These are phyloP conservation scores for Colletotrichum ledebouriae DNA, from an alignment of 2,329 filamentous ascomycete genomes.

Conservation along the genomic window DNA sequence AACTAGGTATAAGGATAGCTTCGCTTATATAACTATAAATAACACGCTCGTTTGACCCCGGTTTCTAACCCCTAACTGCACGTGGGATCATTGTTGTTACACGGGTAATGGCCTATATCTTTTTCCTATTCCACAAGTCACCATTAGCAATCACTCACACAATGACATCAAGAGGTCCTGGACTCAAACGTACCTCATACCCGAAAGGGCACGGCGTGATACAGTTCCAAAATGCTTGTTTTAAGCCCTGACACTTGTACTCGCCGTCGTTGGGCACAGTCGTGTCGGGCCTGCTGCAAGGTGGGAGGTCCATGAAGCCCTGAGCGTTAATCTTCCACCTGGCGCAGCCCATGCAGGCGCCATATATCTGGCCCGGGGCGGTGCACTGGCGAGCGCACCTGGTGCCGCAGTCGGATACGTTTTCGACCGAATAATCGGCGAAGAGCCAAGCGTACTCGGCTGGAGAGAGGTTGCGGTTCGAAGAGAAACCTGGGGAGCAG, in stretches of 20 bases:
- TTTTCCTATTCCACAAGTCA: not conserved
- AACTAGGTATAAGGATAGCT: no score
- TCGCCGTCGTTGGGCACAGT: not conserved
- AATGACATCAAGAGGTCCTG: not conserved
- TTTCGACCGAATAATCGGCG: conserved; percentile 11
- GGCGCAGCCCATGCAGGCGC: conserved; percentile 25
- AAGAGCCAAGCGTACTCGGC: conserved; percentile 16
- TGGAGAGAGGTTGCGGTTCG: not conserved
- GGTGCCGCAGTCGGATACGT: not conserved
- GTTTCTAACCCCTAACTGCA: no score
- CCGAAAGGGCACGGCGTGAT: conserved; percentile 41
- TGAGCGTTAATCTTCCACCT: conserved; percentile 9
- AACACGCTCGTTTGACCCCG: no score
- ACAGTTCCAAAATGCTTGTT: conserved; percentile 17
- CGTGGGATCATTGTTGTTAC: no score
- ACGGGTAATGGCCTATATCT: not conserved
- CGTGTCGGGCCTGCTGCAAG: conserved; percentile 15
- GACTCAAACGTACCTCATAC: conserved; percentile 29
- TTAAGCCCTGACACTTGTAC: conserved; percentile 19
- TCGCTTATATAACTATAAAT: no score
- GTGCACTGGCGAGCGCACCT: conserved; percentile 17
- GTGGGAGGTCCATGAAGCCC: conserved; percentile 14
- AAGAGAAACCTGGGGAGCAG: conserved; percentile 5
- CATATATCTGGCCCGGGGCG: conserved; percentile 10
- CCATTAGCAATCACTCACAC: not conserved